These are phyloP conservation scores for Dactylellina sp. DNA, from an alignment of 2,329 filamentous ascomycete genomes.

Conservation along the genomic window DNA sequence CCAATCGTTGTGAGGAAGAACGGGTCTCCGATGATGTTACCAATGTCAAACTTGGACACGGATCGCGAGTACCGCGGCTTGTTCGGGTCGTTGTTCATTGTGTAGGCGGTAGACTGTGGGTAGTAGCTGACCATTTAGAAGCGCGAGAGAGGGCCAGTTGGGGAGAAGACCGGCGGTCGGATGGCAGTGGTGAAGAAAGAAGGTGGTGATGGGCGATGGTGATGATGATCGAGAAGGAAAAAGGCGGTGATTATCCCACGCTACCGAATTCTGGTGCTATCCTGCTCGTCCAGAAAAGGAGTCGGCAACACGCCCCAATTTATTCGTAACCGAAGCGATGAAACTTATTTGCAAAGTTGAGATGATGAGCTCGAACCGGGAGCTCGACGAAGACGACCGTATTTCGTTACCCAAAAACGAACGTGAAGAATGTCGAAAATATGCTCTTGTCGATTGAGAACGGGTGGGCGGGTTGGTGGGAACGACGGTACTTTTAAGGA, in stretches of 20 bases:
- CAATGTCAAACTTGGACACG: constrained; percentile 74
- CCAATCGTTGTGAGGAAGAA: constrained; percentile 95
- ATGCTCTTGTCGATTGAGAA: constrained; percentile 27
- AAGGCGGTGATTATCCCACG: constrained; percentile 32
- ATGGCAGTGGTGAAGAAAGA: neutral
- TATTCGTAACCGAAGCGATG: neutral
- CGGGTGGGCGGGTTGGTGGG: neutral
- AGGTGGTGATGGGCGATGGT: neutral
- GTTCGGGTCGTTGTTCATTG: constrained; percentile 46
- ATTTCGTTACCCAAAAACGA: constrained; percentile 32
- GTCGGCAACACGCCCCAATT: constrained; percentile 2
- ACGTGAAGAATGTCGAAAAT: constrained; percentile 32
- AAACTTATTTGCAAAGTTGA: neutral
- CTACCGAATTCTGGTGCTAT: too few relatives aligned
- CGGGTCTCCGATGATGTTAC: constrained; percentile 94
- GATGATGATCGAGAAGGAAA: constrained; percentile 5
- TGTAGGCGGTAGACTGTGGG: constrained; percentile 45
- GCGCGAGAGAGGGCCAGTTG: neutral
- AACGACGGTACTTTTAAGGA: constrained; percentile 3
- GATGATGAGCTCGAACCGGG: constrained; percentile 5
- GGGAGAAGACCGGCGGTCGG: neutral
- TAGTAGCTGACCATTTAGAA: constrained; percentile 54
- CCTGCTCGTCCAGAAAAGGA: constrained; percentile 3
- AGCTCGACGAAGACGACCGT: neutral
- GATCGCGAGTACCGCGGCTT: constrained; percentile 54